Base-by-base conservation (phyloP, 73 alveolate genomes). In the Paramecium sexaurelia region DNA sequence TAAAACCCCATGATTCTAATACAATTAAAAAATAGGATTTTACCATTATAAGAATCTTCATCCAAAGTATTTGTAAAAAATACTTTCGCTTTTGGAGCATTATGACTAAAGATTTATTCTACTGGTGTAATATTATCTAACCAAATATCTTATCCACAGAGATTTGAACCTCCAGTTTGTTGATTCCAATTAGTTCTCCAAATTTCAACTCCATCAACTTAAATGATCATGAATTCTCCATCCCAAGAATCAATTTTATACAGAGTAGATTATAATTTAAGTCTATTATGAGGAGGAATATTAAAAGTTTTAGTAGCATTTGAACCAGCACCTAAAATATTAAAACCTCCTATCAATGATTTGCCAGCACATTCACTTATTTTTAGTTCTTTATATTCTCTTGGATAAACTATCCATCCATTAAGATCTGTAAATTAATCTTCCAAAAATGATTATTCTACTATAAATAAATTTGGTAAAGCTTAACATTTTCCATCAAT, bases 201-300 rank as follows among this genome's bases (percentile, higher is more conserved):
- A 8, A 78, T 47, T 5, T 78, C 90, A 13, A 32, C 15, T 17
- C 75, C 68, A 78, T 78, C 90, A 40, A 78, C 68, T 15, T 78
- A 41, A 6, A 78, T 22, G 11, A 78, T 10, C 75, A 78, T 29
- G 6, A 24, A 78, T 78, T 78, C 90, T 29, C 55, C 55, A 78
- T 78, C 90, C 90, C 90, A 78, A 78, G 90, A 78, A 45, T 78
- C 90, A 20, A 78, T 78, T 45, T 78, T 78, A 24, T 78, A 78
- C 4, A 78, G 5, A 1, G 69, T 78, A 9, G 55, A 56, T 41
- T 41, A 22, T 1, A 78, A 7, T 33, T 47, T 78, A 13, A 78
- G 32, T 78, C 73, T 78, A n/a, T 78, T 41, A 7, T 78, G 90
- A 9, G 90, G 45, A 13, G 90, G 90, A 8, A 78, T 0, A 24